phyloP scores from a whole-genome alignment of 306 rosid species.

The Argentina anserina region DNA sequence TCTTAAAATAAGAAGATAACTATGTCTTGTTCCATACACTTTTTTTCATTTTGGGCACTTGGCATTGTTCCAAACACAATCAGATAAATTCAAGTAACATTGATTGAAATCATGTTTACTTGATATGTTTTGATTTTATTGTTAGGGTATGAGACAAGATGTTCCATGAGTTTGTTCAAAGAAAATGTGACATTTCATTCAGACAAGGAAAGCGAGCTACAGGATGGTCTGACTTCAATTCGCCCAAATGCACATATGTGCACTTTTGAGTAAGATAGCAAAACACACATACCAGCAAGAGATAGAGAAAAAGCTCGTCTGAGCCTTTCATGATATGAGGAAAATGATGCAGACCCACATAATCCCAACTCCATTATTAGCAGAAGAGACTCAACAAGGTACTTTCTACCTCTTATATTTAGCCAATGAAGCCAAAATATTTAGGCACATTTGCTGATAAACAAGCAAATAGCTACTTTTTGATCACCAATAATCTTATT shows the following conservation, averaged over 20 bases:
- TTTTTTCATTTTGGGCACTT: neutral
- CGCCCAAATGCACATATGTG: neutral
- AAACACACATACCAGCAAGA: neutral
- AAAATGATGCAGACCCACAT: neutral
- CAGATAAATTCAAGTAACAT: neutral
- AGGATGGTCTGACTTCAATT: neutral
- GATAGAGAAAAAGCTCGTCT: neutral
- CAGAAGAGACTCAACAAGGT: neutral
- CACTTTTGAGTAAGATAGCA: neutral
- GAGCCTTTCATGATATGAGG: neutral
- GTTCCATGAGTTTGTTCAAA: neutral
- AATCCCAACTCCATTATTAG: neutral
- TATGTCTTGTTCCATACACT: no score
- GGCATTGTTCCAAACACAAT: neutral
- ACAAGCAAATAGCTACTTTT: neutral
- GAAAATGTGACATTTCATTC: neutral
- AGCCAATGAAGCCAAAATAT: neutral
- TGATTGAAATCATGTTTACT: neutral
- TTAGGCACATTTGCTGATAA: neutral
- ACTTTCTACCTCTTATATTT: neutral
- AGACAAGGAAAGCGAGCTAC: neutral
- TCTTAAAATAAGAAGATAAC: neutral
- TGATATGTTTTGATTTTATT: neutral
- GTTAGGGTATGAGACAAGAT: neutral
- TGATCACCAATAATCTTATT: neutral